Conservation (phyloP, 2,329 filamentous ascomycete species). For the Cordyceps tenuipes region DNA sequence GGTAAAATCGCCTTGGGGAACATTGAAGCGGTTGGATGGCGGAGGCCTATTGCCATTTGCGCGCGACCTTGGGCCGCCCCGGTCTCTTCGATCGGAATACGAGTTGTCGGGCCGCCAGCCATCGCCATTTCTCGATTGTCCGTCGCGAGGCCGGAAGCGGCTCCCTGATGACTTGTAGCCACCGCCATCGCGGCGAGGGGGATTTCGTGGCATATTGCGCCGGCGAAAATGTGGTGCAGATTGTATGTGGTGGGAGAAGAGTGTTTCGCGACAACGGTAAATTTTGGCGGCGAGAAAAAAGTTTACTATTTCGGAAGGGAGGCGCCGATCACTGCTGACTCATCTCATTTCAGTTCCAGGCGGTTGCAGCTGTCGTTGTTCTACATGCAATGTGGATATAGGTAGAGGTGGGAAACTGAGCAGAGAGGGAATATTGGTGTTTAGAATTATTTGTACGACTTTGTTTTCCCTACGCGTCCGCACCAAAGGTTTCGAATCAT, state of each 20-base stretch:
- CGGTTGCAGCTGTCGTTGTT: no score
- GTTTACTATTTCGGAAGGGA: not conserved
- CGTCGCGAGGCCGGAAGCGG: constrained; percentile 5
- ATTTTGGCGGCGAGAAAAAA: constrained; percentile 4
- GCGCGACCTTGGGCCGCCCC: not conserved
- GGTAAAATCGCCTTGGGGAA: constrained; percentile 43
- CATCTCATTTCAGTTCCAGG: not conserved
- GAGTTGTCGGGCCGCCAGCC: constrained; percentile 11
- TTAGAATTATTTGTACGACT: no score
- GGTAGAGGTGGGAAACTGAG: not conserved
- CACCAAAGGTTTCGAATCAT: no score
- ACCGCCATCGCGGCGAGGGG: constrained; percentile 8
- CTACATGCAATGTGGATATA: no score
- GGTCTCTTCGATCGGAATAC: not conserved
- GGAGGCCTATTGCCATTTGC: not conserved
- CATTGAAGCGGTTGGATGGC: constrained; percentile 21
- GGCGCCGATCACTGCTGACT: constrained; percentile 9
- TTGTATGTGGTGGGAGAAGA: not conserved
- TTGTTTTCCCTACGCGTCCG: no score
- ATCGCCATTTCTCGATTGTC: constrained; percentile 5
- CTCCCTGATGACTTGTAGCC: not conserved
- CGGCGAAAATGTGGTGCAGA: not conserved
- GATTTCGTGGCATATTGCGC: constrained; percentile 9
- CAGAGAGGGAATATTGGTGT: not conserved
- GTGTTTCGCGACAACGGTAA: not conserved